Conservation (phyloP, 2,329 filamentous ascomycete species). For the Alternaria sp. region DNA sequence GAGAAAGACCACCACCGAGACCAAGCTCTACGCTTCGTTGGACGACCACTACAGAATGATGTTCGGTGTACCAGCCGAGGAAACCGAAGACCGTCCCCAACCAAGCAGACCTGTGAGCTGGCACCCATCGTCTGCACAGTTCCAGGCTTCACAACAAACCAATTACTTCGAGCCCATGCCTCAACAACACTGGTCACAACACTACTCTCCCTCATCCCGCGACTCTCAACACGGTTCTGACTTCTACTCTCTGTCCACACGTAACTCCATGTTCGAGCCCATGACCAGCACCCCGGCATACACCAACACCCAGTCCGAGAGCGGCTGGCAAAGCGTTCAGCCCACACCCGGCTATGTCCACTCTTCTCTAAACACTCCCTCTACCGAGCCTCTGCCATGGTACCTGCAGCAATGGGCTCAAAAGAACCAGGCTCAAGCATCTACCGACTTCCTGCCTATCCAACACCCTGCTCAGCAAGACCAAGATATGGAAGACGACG, state of each 20-base stretch:
- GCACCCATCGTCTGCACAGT: constrained; percentile 69
- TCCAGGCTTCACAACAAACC: constrained; percentile 32
- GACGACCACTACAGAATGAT: constrained; percentile 52
- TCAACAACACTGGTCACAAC: constrained; percentile 37
- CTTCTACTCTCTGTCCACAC: constrained; percentile 45
- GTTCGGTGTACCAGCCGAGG: constrained; percentile 45
- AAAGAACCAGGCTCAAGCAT: constrained; percentile 39
- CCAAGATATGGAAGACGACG: constrained; percentile 61
- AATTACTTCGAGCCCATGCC: constrained; percentile 30
- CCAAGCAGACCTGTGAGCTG: constrained; percentile 70
- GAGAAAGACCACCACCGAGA: constrained; percentile 46
- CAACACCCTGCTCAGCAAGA: constrained; percentile 56
- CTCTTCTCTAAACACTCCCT: constrained; percentile 41
- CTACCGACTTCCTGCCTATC: constrained; percentile 58
- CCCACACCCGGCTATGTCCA: constrained; percentile 29
- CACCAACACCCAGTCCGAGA: constrained; percentile 24
- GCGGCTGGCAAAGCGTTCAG: constrained; percentile 39
- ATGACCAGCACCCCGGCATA: constrained; percentile 20
- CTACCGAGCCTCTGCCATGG: constrained; percentile 43
- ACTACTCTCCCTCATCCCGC: constrained; percentile 29
- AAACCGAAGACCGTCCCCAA: constrained; percentile 34
- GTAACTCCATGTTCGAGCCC: constrained; percentile 39
- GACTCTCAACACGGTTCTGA: constrained; percentile 40
- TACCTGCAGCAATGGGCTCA: constrained; percentile 47
- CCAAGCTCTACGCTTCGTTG: constrained; percentile 48